phyloP scores from a whole-genome alignment of 1,284 basidiomycete species.

The Cryptococcus sp. region DNA sequence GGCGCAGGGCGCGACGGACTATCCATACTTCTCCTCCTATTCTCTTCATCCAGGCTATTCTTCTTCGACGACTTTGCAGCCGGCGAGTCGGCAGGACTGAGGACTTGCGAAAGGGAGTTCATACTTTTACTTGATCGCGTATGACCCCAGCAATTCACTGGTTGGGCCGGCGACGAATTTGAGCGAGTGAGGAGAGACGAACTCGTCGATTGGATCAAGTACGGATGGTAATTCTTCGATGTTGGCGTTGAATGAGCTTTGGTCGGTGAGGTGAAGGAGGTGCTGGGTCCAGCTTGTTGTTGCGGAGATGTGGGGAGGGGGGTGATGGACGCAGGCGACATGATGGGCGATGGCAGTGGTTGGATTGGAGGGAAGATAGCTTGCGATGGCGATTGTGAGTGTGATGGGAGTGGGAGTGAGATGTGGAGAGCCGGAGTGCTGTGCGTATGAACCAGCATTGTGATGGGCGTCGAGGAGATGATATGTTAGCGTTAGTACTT shows the following conservation, averaged over 20 bases:
- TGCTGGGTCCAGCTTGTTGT: constrained; percentile 4
- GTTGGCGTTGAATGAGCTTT: constrained; percentile 4
- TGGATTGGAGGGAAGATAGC: constrained; percentile 1
- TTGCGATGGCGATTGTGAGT: not conserved
- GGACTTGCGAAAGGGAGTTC: constrained; percentile 21
- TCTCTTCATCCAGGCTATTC: constrained; percentile 17
- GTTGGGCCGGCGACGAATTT: constrained; percentile 37
- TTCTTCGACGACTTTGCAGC: not conserved
- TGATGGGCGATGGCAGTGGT: constrained; percentile 13
- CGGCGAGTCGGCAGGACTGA: too few species aligned
- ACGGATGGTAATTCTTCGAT: constrained; percentile 37
- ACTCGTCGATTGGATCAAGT: constrained; percentile 34
- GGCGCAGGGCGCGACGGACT: constrained; percentile 19
- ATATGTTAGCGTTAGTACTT: constrained; percentile 6
- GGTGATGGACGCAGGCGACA: constrained; percentile 14
- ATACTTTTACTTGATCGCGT: constrained; percentile 35
- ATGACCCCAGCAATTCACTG: constrained; percentile 4
- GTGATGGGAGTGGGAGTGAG: not conserved
- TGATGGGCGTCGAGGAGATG: constrained; percentile 2
- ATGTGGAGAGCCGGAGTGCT: not conserved
- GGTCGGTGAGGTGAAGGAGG: constrained; percentile 11
- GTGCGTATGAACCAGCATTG: constrained; percentile 7
- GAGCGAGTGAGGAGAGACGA: constrained; percentile 38
- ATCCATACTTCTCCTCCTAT: constrained; percentile 32
- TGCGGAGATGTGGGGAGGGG: not conserved